Evolutionary conservation across 192 early-diverging fungal genomes (phyloP).

Genomic region (Helicostylum pulchrum): DNA sequence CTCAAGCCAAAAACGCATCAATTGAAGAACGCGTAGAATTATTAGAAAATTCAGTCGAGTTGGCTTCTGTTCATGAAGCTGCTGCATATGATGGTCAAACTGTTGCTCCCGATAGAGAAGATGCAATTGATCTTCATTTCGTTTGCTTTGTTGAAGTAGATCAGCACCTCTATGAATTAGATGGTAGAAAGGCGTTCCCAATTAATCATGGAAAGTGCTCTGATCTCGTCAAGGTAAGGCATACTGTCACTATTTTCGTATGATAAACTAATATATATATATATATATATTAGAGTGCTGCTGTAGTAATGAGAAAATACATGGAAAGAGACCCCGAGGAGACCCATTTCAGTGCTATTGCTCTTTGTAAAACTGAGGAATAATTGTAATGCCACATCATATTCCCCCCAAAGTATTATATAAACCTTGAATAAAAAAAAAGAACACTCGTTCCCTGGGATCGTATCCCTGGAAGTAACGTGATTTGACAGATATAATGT

Average conservation of each 20-base stretch:
- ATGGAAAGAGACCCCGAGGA: conserved; percentile 67
- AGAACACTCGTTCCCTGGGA: no score
- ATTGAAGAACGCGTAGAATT: conserved; percentile 72
- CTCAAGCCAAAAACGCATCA: conserved; percentile 53
- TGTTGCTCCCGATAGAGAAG: conserved; percentile 64
- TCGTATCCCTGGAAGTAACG: no score
- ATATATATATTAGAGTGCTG: conserved; percentile 40
- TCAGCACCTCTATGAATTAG: conserved; percentile 82
- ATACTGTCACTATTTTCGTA: no score
- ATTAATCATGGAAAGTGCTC: conserved; percentile 75
- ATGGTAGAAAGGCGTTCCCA: conserved; percentile 78
- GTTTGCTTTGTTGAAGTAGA: conserved; percentile 79
- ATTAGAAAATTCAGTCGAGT: conserved; percentile 59
- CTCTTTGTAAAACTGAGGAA: conserved; percentile 34
- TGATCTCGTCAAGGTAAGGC: conserved; percentile 54
- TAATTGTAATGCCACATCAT: background rate
- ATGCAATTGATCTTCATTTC: conserved; percentile 81
- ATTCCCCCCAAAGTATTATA: no score
- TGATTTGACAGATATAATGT: no score
- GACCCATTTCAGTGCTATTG: conserved; percentile 62
- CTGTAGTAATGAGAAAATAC: conserved; percentile 58
- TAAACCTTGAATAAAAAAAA: no score
- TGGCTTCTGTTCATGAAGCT: conserved; percentile 55
- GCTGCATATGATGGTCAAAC: conserved; percentile 67
- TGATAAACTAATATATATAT: no score